A percentile compares a stretch with the other conserved stretches of the same genome.
phyloP scores from a whole-genome alignment of 768 basidiomycete genomes.

The Sarcodon aspratus region DNA sequence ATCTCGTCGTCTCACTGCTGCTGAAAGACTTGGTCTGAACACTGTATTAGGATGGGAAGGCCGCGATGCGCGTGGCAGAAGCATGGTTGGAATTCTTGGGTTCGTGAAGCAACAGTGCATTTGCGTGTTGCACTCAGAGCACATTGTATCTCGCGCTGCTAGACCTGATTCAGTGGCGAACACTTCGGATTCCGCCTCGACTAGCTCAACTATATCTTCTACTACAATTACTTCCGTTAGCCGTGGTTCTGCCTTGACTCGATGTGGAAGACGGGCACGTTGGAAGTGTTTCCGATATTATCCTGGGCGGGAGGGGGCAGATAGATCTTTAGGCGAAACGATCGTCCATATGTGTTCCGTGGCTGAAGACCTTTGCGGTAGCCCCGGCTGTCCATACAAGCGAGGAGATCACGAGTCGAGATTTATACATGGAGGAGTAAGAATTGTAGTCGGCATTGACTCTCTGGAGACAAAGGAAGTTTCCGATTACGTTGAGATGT shows the following conservation, averaged over 20 bases:
- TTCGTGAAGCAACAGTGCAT: conserved; percentile 51
- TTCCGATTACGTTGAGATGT: conserved; percentile 13
- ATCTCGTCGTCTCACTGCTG: conserved; percentile 33
- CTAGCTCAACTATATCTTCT: conserved; percentile 5
- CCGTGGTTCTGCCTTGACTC: conserved; percentile 2
- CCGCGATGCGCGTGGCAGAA: conserved; percentile 22
- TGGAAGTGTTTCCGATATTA: conserved; percentile 41
- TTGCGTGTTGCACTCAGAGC: conserved; percentile 36
- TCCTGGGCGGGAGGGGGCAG: conserved; percentile 21
- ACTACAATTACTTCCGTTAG: not conserved
- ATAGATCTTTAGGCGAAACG: conserved; percentile 30
- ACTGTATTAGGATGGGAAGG: conserved; percentile 54
- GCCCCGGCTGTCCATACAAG: conserved; percentile 21
- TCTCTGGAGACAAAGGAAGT: conserved; percentile 3
- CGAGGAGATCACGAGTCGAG: conserved; percentile 33
- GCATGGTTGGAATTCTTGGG: conserved; percentile 37
- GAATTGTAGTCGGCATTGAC: conserved; percentile 14
- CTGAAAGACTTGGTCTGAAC: conserved; percentile 41
- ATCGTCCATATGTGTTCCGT: conserved; percentile 21
- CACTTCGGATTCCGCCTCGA: conserved; percentile 1
- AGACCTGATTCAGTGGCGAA: conserved; percentile 4
- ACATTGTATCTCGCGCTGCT: conserved; percentile 13
- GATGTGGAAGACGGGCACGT: conserved; percentile 31
- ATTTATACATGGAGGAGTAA: conserved; percentile 25
- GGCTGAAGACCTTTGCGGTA: conserved; percentile 25